These are phyloP conservation scores for Marchantia polymorpha DNA, from an alignment of 225 moss, liverwort and hornwort species.

Conservation along the genomic window DNA sequence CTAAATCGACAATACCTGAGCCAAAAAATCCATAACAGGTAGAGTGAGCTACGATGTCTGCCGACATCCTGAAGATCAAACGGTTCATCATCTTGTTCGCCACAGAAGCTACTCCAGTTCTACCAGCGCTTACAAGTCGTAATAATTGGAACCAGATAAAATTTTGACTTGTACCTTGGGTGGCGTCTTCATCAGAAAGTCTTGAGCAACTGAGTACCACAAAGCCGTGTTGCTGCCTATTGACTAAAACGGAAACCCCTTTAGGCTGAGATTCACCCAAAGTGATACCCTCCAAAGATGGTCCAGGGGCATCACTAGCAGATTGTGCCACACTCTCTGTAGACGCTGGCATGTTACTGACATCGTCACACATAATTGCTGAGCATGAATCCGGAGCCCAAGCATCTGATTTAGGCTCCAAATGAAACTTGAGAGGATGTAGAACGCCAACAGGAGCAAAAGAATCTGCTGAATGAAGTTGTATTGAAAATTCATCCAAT, in stretches of 20 bases:
- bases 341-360: slow-evolving; percentile 28
- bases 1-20: background rate
- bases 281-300: background rate
- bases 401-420: slow-evolving; percentile 53
- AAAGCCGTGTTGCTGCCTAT: slow-evolving; percentile 51
- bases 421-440: slow-evolving; percentile 71
- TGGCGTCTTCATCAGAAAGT: slow-evolving; percentile 28
- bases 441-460: slow-evolving; percentile 92
- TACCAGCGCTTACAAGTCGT: too few relatives aligned
- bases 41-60: background rate
- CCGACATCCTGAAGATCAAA: background rate
- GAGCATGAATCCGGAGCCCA: slow-evolving; percentile 28
- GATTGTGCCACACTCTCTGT: slow-evolving; percentile 26
- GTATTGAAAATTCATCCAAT: slow-evolving; percentile 72
- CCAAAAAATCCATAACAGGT: background rate
- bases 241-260: slow-evolving; percentile 39
- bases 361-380: slow-evolving; percentile 41
- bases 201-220: slow-evolving; percentile 51
- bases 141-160: background rate
- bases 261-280: background rate
- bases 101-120: background rate
- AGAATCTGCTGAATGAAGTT: slow-evolving; percentile 73
- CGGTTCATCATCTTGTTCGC: background rate
- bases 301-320: background rate
- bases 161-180: slow-evolving; percentile 9